Evolutionary conservation across 2,329 filamentous ascomycete species (phyloP), one percentile per base, ranked within the genome.

Genomic region (Penicillium sp.): DNA sequence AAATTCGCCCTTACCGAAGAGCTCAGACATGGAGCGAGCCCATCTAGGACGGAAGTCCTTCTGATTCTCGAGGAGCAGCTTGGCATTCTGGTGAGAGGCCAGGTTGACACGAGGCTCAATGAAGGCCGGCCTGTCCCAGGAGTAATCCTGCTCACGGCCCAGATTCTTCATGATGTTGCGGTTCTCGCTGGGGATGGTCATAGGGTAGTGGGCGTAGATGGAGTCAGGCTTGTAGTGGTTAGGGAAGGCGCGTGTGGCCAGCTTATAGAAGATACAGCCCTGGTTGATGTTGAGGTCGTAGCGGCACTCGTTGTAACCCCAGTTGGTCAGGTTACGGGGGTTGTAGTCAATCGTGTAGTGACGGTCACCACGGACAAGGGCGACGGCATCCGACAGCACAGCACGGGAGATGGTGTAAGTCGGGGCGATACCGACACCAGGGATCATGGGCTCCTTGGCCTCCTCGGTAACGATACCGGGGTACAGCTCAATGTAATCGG

Each of bases 211-310:
- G 0, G 89, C 90, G 62, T 93, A 96, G 54, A 93, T 86, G 0
- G 89, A 92, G 77, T 94, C 87, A 21, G 81, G 76, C 70, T 84
- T 85, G 81, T 93, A 93, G 76, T 91, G 88, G 63, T 89, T 82
- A 0, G 91, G 91, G 79, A 96, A 91, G 0, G 90, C 89, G 6
- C 88, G 84, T 36, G 90, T 79, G 70, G 93, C 88, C 36, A 96
- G 82, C 78, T 94, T 96, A 80, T 93, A 92, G 75, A 93, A 90
- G 13, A 92, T 85, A 65, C 89, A 91, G 47, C 91, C 91, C 69
- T 94, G 87, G 74, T 94, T 89, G 63, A 93, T 76, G 58, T 83
- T 85, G 23, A 87, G 76, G 65, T 96, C 89, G 55, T 88, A 90
- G 21, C 89, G 82, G 4, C 84, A 88, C 70, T 91, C 88, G 54